Evolutionary conservation across 2,329 filamentous ascomycete species (phyloP), one percentile per base, ranked within the genome.

Genomic region (Colletotrichum orbiculare): DNA sequence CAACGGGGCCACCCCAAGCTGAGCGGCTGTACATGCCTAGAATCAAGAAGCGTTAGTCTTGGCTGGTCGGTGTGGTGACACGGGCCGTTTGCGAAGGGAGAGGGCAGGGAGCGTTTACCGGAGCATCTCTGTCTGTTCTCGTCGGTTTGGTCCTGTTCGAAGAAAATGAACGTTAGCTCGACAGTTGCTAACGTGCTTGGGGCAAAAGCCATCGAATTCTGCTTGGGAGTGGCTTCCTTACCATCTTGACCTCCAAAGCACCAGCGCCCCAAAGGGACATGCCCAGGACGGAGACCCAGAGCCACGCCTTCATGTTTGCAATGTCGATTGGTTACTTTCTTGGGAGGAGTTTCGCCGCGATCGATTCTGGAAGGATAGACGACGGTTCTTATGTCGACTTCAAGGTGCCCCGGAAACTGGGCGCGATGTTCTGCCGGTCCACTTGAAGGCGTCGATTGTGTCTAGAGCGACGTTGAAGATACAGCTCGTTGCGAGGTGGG

Each of bases 1-100:
- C 93, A 66, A 93, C 87, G 41, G 88, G 87, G 64, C 95, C 95
- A 71, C 93, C 93, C 95, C 95, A 98, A 54, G 91, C 86, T 73
- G 89, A 91, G 75, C 88, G 90, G 80, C 92, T 94, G 82, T 97
- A 98, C 94, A 98, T 97, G 81, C 95, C 93, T 82, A 84, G 12
- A 39, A 82, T 45, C 12, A 33, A 54, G 13, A 10, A 34, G 17
- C 15, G 12, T 64, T 38, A 64, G 42, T 43, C 41, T 50, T 10
- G 37, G 13, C 13, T 34, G 13, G 38, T 13, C 17, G 54, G 15
- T 9, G n/a, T 7, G 6, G n/a, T 33, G 4, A 10, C 17, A 46
- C 25, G 25, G 25, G 25, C 25, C 25, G 25, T 25, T 25, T 25
- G 25, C 25, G 25, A 25, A 25, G 25, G 25, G 25, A 25, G 25